phyloP scores from a whole-genome alignment of 2,329 filamentous ascomycete species.

The Exserohilum rostratum region DNA sequence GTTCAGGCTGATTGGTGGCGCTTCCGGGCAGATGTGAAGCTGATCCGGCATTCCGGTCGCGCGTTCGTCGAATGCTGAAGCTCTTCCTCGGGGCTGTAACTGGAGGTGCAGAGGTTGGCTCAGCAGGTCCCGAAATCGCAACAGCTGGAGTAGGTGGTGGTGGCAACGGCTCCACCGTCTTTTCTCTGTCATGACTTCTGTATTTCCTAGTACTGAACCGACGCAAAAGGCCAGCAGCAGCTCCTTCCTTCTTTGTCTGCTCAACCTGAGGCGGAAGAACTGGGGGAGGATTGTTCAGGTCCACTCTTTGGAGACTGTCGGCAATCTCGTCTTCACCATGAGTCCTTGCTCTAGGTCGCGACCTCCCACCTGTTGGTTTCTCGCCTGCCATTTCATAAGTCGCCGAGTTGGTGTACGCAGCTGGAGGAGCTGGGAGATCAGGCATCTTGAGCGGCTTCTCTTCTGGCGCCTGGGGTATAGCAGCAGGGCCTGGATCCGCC shows the following conservation, averaged over 20 bases:
- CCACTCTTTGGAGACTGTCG: constrained; percentile 72
- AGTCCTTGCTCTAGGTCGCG: constrained; percentile 84
- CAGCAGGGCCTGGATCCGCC: constrained; percentile 64
- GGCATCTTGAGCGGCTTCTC: constrained; percentile 68
- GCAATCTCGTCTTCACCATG: constrained; percentile 92
- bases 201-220: constrained; percentile 88
- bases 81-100: constrained; percentile 76
- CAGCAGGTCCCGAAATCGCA: constrained; percentile 78
- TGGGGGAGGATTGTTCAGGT: constrained; percentile 58
- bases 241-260: constrained; percentile 79
- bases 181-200: constrained; percentile 60
- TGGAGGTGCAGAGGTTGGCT: constrained; percentile 60
- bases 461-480: constrained; percentile 62
- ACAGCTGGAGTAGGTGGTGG: constrained; percentile 75
- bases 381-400: constrained; percentile 90
- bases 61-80: constrained; percentile 76
- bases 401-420: constrained; percentile 84
- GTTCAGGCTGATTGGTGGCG: constrained; percentile 73
- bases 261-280: constrained; percentile 61
- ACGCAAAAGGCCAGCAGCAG: constrained; percentile 81
- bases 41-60: constrained; percentile 60
- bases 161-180: constrained; percentile 67
- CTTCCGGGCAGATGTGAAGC: constrained; percentile 56
- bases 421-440: constrained; percentile 79
- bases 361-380: constrained; percentile 81